A percentile compares a stretch with the other conserved stretches of the same genome.
Evolutionary conservation across 2,329 filamentous ascomycete genomes (phyloP).

Genomic region (Fusarium nygamai): DNA sequence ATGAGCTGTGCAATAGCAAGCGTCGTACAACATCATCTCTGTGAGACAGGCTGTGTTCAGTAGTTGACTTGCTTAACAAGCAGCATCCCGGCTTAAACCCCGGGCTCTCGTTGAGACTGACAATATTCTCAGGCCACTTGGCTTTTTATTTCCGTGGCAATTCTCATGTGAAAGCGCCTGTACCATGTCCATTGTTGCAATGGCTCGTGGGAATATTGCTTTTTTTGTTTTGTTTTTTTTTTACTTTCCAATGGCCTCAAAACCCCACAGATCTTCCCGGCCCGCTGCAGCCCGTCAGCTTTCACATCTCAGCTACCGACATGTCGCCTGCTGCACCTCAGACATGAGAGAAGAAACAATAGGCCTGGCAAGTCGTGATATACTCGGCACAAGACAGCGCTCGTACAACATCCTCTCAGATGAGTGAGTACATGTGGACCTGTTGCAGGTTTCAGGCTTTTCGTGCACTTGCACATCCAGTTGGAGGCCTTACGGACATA

Average conservation of each 20-base stretch:
- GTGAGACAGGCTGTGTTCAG: conserved; percentile 33
- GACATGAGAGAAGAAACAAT: background rate
- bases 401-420: conserved; percentile 9
- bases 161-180: background rate
- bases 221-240: conserved; percentile 1
- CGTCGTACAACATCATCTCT: conserved; percentile 17
- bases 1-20: conserved; percentile 5
- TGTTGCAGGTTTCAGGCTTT: conserved; percentile 11
- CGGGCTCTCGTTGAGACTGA: background rate
- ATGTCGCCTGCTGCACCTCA: conserved; percentile 21
- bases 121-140: background rate
- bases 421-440: conserved; percentile 8
- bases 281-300: conserved; percentile 30
- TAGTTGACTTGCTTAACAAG: conserved; percentile 16
- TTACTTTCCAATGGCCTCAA: conserved; percentile 15
- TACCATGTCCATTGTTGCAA: background rate
- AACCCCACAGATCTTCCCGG: conserved; percentile 32
- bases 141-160: background rate
- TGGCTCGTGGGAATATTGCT: conserved; percentile 11
- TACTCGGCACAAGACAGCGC: background rate
- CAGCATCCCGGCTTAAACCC: conserved; percentile 6
- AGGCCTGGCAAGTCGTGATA: background rate
- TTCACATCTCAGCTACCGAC: conserved; percentile 34
- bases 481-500: conserved; percentile 20
- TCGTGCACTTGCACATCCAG: background rate